Conservation (phyloP, 2,329 filamentous ascomycete species). For the Sarocladium oryzae region DNA sequence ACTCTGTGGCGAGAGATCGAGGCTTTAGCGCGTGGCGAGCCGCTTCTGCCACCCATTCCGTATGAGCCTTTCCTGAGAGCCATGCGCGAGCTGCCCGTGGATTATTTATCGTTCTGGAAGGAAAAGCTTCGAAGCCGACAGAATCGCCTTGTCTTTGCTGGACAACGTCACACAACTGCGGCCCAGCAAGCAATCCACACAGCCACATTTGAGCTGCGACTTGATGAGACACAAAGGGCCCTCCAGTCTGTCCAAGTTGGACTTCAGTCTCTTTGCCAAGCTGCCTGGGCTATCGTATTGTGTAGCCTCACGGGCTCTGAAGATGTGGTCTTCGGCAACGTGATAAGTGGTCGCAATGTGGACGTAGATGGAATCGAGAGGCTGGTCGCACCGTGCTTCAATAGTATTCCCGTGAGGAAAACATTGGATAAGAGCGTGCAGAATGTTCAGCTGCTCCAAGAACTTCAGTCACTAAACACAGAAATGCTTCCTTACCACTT, state of each 20-base stretch:
- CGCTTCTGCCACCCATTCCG: conserved; percentile 41
- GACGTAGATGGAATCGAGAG: conserved; percentile 59
- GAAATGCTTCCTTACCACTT: conserved; percentile 64
- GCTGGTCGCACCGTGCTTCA: conserved; percentile 87
- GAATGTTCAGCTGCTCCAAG: conserved; percentile 51
- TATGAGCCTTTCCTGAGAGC: conserved; percentile 60
- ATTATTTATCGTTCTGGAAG: conserved; percentile 61
- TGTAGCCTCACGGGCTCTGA: conserved; percentile 43
- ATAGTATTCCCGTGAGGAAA: conserved; percentile 70
- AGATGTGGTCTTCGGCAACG: conserved; percentile 83
- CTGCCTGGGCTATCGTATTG: conserved; percentile 64
- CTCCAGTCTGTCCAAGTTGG: conserved; percentile 51
- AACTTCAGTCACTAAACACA: conserved; percentile 55
- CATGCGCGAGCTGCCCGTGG: conserved; percentile 41
- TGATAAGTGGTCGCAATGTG: conserved; percentile 70
- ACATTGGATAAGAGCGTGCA: conserved; percentile 37
- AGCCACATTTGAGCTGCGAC: conserved; percentile 26
- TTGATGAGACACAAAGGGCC: conserved; percentile 40
- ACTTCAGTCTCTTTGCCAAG: conserved; percentile 62
- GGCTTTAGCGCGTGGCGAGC: conserved; percentile 38
- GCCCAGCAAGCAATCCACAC: conserved; percentile 22
- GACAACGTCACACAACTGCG: conserved; percentile 14
- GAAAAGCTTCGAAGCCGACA: conserved; percentile 45
- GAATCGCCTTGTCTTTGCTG: conserved; percentile 21
- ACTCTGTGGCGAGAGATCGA: conserved; percentile 67